Evolutionary conservation across 108 stramenopile genomes (phyloP).

Genomic region (Aurantiochytrium sp.): DNA sequence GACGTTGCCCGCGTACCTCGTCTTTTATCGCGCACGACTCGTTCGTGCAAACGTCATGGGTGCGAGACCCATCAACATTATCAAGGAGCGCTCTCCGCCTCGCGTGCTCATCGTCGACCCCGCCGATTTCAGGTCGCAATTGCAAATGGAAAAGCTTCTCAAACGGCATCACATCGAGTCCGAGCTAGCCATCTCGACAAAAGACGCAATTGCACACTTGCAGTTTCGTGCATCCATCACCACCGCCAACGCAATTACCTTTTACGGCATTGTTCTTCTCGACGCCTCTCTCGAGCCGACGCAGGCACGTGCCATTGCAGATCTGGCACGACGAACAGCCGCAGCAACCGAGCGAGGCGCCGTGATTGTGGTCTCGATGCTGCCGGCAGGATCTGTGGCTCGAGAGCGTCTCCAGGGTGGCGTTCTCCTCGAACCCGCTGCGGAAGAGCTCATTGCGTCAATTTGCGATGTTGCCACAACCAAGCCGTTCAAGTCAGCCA

Average conservation of each 20-base stretch:
- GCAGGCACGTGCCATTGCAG: background rate
- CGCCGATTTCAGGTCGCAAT: background rate
- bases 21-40: background rate
- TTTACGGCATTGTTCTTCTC: background rate
- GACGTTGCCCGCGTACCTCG: background rate
- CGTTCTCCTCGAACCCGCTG: constrained; percentile 39
- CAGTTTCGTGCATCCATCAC: background rate
- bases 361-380: background rate
- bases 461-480: background rate
- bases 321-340: background rate
- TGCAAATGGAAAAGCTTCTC: constrained; percentile 1
- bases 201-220: background rate
- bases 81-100: background rate
- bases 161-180: background rate
- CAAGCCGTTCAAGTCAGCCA: background rate
- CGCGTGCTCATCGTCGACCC: background rate
- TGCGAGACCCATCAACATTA: background rate
- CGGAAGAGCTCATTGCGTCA: constrained; percentile 25
- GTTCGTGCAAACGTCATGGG: background rate
- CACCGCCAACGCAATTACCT: background rate
- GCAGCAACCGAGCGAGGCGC: background rate
- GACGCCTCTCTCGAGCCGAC: background rate
- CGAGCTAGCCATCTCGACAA: background rate
- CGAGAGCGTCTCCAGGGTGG: constrained; percentile 31
- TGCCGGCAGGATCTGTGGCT: constrained; percentile 22